These are phyloP conservation scores for Candida tibetensis DNA, from an alignment of 805 yeast species.

Conservation along the genomic window DNA sequence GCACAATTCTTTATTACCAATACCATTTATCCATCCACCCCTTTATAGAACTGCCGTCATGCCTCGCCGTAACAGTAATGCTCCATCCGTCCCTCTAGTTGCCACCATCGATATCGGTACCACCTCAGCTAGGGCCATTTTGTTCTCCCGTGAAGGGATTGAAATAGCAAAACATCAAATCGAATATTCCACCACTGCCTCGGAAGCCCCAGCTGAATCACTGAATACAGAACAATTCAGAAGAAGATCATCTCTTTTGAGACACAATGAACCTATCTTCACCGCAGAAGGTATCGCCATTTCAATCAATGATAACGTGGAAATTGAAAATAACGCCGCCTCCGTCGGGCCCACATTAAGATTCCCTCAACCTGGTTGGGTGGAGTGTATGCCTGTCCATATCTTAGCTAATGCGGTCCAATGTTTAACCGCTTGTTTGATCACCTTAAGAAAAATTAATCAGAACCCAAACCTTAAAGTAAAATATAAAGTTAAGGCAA, in stretches of 20 bases:
- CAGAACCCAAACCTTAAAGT: constrained; percentile 46
- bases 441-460: constrained; percentile 56
- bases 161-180: constrained; percentile 89
- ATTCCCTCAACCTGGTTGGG: constrained; percentile 88
- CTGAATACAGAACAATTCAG: constrained; percentile 44
- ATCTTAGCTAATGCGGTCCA: constrained; percentile 76
- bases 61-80: constrained; percentile 44
- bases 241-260: constrained; percentile 41
- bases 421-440: constrained; percentile 68
- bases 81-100: constrained; percentile 43
- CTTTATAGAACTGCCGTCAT: too few species aligned
- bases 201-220: constrained; percentile 45
- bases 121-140: constrained; percentile 84
- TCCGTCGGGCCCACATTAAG: constrained; percentile 64
- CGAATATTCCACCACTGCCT: constrained; percentile 78
- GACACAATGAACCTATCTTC: constrained; percentile 57
- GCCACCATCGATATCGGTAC: constrained; percentile 90
- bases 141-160: constrained; percentile 68
- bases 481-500: constrained; percentile 62
- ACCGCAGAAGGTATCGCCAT: constrained; percentile 75
- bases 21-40: too few species aligned
- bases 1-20: background rate
- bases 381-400: constrained; percentile 86
- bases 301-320: constrained; percentile 54
- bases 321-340: constrained; percentile 57